phyloP scores from a whole-genome alignment of 2,329 filamentous ascomycete species.

The Ceratocystis variospora region DNA sequence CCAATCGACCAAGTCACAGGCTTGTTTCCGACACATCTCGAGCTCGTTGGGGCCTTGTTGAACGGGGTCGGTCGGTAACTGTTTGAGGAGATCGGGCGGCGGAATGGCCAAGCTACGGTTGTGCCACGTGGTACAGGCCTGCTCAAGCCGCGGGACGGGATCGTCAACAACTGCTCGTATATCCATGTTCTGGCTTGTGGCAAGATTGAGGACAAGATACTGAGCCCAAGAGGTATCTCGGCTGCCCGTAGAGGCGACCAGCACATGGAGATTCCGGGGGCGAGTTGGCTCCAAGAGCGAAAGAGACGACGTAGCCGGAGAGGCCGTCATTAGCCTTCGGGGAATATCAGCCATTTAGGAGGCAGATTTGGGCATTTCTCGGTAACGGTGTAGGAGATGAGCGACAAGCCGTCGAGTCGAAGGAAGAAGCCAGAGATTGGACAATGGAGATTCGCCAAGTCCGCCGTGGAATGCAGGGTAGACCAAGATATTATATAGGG shows the following conservation, averaged over 20 bases:
- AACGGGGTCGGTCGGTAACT: background rate
- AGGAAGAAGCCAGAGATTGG: background rate
- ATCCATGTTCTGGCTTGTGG: constrained; percentile 49
- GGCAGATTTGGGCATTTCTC: background rate
- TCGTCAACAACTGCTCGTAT: constrained; percentile 52
- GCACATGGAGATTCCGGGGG: constrained; percentile 36
- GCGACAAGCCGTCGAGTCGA: background rate
- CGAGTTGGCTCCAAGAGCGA: constrained; percentile 28
- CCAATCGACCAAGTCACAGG: constrained; percentile 65
- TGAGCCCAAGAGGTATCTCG: constrained; percentile 53
- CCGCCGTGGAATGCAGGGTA: no score
- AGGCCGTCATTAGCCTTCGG: constrained; percentile 16
- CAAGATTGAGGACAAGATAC: constrained; percentile 51
- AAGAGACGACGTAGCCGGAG: constrained; percentile 26
- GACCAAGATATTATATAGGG: no score
- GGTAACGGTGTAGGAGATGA: background rate
- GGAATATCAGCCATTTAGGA: constrained; percentile 17
- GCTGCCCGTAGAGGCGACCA: constrained; percentile 52
- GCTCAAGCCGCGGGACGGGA: constrained; percentile 46
- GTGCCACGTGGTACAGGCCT: constrained; percentile 47
- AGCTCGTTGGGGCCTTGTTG: constrained; percentile 18
- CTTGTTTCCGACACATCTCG: constrained; percentile 25
- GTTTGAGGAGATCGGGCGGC: constrained; percentile 25
- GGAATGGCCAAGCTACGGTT: constrained; percentile 36
- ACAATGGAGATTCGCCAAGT: no score